These are phyloP conservation scores for Eremochloa ophiuroides DNA, from an alignment of 176 grass and related monocot genomes.

Conservation along the genomic window DNA sequence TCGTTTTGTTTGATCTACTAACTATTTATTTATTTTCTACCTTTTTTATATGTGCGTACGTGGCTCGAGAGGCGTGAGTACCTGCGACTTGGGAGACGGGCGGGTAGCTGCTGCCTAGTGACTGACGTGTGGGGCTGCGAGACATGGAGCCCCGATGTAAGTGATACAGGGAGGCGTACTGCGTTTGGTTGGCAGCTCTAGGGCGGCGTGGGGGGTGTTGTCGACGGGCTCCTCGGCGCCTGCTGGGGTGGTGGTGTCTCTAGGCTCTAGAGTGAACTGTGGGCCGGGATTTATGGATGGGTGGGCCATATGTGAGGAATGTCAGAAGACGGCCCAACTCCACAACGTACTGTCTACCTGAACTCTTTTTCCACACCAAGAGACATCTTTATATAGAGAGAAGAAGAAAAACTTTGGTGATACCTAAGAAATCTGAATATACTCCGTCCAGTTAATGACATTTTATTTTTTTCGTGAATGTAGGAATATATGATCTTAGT, in stretches of 20 bases:
- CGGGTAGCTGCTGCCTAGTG: fast-evolving
- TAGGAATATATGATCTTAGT: no score
- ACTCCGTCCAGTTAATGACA: no score
- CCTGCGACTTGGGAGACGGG: background rate
- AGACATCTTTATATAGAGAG: no score
- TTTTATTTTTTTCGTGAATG: no score
- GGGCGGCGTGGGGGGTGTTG: background rate
- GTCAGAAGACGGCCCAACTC: background rate
- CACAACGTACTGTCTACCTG: background rate
- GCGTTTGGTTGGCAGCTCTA: background rate
- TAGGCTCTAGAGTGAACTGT: background rate
- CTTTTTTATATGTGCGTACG: background rate
- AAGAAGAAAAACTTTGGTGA: no score
- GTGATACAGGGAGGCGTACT: fast-evolving
- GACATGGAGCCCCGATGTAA: background rate
- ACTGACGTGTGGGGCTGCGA: background rate
- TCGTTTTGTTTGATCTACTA: background rate
- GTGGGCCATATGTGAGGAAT: background rate
- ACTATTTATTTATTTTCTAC: background rate
- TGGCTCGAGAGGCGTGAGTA: constrained; percentile 12
- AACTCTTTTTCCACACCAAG: no score
- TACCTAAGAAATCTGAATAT: no score
- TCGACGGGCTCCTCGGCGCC: background rate
- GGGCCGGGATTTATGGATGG: background rate
- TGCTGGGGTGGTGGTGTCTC: background rate